A percentile compares a stretch with the other conserved stretches of the same genome.
Evolutionary conservation across 345 rosid species (phyloP).

Genomic region (Chamaenerion angustifolium): DNA sequence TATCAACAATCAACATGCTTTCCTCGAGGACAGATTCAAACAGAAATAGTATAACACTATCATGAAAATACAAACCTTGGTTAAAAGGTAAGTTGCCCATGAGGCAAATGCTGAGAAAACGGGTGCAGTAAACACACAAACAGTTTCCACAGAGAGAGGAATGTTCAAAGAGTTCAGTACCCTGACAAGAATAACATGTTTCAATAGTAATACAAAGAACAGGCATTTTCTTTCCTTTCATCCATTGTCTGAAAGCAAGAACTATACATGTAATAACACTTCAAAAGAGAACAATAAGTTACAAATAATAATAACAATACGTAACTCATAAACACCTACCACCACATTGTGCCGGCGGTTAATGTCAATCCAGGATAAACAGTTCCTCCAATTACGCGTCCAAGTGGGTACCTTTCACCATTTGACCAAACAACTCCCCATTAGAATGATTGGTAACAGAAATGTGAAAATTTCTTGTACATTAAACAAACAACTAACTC

Average conservation of each 20-base stretch:
- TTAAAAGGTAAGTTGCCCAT: conserved; percentile 89
- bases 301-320: background rate
- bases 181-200: conserved; percentile 23
- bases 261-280: background rate
- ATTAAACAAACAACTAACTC: background rate
- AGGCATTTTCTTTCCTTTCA: background rate
- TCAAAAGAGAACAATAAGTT: background rate
- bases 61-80: conserved; percentile 44
- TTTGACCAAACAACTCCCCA: background rate
- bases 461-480: background rate
- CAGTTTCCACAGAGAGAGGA: conserved; percentile 95
- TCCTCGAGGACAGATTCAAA: background rate
- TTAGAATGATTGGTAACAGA: background rate
- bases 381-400: conserved; percentile 96
- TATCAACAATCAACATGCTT: conserved; percentile 3
- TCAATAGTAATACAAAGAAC: background rate
- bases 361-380: conserved; percentile 95
- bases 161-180: conserved; percentile 65
- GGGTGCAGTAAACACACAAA: conserved; percentile 96
- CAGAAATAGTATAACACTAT: too few relatives aligned
- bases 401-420: conserved; percentile 67
- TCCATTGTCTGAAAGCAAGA: background rate
- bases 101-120: conserved; percentile 93
- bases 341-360: conserved; percentile 95
- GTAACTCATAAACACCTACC: conserved; percentile 28